Percentiles rank a stretch among this genome's conserved stretches.
These are phyloP conservation scores for Epichloe coenophiala DNA, from an alignment of 2,329 filamentous ascomycete genomes.

Conservation along the genomic window DNA sequence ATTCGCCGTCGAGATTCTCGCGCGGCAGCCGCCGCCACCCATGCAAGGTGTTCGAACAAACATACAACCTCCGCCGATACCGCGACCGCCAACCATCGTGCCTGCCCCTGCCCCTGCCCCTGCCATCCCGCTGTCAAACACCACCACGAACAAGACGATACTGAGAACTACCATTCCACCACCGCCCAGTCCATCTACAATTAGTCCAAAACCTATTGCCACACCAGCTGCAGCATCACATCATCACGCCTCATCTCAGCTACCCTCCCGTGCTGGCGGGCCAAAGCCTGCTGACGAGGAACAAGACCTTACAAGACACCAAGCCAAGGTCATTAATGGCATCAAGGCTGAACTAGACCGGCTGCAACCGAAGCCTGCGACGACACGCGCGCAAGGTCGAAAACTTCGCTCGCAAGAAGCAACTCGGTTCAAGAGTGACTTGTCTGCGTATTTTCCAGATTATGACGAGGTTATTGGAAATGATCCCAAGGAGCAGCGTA, in stretches of 20 bases:
- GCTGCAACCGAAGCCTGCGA: constrained; percentile 34
- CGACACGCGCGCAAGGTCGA: constrained; percentile 48
- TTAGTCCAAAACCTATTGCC: constrained; percentile 2
- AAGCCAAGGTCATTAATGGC: constrained; percentile 46
- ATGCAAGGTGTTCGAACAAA: constrained; percentile 12
- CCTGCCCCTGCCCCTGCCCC: constrained; percentile 4
- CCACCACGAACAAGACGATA: constrained; percentile 3
- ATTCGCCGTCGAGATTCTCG: constrained; percentile 39
- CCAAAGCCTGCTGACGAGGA: constrained; percentile 12
- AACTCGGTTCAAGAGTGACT: constrained; percentile 77
- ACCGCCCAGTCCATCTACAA: background rate
- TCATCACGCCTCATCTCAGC: constrained; percentile 1
- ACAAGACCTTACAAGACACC: constrained; percentile 32
- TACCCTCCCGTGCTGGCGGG: constrained; percentile 8
- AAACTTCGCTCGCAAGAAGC: constrained; percentile 80
- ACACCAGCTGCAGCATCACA: constrained; percentile 2
- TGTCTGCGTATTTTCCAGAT: constrained; percentile 81
- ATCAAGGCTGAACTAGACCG: constrained; percentile 47
- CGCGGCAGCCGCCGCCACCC: constrained; percentile 15
- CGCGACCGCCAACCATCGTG: constrained; percentile 12
- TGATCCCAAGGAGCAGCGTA: constrained; percentile 65
- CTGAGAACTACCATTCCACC: background rate
- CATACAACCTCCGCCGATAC: constrained; percentile 14
- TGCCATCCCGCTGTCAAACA: constrained; percentile 3
- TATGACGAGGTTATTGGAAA: constrained; percentile 92